Conservation (phyloP, 2,329 filamentous ascomycete species). For the Meredithiella fracta region DNA sequence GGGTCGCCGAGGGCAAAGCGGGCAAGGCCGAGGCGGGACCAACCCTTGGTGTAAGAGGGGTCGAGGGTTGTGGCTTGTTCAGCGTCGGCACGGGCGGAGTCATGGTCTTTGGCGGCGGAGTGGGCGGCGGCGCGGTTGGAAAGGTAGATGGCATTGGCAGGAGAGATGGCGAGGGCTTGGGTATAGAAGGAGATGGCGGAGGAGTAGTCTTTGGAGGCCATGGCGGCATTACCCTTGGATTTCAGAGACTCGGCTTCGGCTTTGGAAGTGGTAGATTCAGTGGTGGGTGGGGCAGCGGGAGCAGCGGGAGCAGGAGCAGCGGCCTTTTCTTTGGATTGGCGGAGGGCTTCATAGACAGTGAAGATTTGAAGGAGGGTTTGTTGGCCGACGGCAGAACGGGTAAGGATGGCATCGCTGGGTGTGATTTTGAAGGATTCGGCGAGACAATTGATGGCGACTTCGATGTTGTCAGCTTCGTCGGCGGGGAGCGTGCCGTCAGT, state of each 20-base stretch:
- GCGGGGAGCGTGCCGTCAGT: constrained; percentile 74
- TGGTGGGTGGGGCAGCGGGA: constrained; percentile 19
- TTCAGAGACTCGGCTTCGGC: constrained; percentile 79
- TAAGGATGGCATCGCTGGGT: constrained; percentile 54
- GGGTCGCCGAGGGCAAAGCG: constrained; percentile 83
- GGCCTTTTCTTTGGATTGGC: constrained; percentile 32
- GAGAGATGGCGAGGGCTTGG: constrained; percentile 63
- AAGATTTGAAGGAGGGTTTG: constrained; percentile 87
- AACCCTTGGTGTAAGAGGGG: constrained; percentile 90
- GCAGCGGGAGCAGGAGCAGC: constrained; percentile 20
- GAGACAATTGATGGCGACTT: constrained; percentile 89
- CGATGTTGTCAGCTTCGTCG: constrained; percentile 85
- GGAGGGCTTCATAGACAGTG: constrained; percentile 89
- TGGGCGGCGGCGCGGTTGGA: constrained; percentile 94
- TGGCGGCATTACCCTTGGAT: constrained; percentile 79
- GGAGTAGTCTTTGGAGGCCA: constrained; percentile 83
- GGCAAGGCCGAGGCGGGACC: constrained; percentile 83
- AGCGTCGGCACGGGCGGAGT: constrained; percentile 69
- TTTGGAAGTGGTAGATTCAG: constrained; percentile 42
- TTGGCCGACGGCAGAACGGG: constrained; percentile 61
- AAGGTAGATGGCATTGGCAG: constrained; percentile 86
- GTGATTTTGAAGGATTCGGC: constrained; percentile 91
- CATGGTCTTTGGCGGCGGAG: constrained; percentile 69
- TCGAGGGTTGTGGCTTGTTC: constrained; percentile 80
- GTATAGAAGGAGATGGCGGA: constrained; percentile 75